A percentile compares a stretch with the other conserved stretches of the same genome.
Conservation (phyloP, 140 eudicot species). For the Anethum foeniculum region DNA sequence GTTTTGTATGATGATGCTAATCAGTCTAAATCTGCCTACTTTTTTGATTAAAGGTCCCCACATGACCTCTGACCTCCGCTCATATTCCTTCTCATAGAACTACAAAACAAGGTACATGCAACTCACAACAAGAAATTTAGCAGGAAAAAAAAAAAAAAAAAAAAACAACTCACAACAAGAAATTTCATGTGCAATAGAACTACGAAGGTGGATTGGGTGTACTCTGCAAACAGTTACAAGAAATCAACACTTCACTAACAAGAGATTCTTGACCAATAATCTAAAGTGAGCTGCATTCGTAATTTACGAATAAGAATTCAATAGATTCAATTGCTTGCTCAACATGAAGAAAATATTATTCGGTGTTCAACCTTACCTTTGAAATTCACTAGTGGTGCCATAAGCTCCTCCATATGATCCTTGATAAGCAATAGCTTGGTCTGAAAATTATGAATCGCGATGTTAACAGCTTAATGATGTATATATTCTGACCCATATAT, state of each 20-base stretch:
- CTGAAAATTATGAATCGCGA: conserved; percentile 27
- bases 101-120: too few species aligned
- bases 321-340: not conserved
- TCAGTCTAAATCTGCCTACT: not conserved
- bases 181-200: not conserved
- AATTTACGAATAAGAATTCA: not conserved
- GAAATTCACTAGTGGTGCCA: conserved; percentile 35
- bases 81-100: not conserved
- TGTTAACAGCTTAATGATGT: not conserved
- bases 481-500: not conserved
- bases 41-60: not conserved
- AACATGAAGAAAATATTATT: not conserved
- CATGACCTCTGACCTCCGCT: not conserved
- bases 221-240: not conserved
- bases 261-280: not conserved
- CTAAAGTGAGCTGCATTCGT: not conserved
- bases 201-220: not conserved
- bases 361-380: conserved; percentile 35
- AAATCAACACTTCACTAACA: not conserved
- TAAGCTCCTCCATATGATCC: conserved; percentile 47
- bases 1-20: not conserved
- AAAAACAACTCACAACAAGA: not conserved
- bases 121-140: not conserved
- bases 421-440: conserved; percentile 41
- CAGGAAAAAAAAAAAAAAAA: too few species aligned